Percentiles rank a stretch among this genome's conserved stretches.
Evolutionary conservation across 2,329 filamentous ascomycete species (phyloP).

Genomic region (Dendrostoma leiphaemia): DNA sequence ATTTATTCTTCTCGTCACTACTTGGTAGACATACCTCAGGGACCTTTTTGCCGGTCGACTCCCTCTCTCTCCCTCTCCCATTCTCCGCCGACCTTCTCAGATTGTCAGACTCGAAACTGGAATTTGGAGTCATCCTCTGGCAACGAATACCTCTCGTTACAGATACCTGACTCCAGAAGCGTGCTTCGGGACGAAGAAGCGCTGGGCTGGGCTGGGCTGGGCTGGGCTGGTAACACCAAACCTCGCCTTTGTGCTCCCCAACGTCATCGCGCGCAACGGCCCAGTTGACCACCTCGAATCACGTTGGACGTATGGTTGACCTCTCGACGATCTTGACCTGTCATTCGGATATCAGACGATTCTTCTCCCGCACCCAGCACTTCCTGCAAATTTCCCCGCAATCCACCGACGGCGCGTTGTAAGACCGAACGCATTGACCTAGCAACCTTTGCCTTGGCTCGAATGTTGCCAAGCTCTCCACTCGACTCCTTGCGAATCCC

Average conservation of each 20-base stretch:
- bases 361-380: not conserved
- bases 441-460: not conserved
- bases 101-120: not conserved
- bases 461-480: conserved; percentile 5
- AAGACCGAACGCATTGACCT: not conserved
- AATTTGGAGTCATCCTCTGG: too few relatives aligned
- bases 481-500: conserved; percentile 1
- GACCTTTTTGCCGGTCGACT: too few relatives aligned
- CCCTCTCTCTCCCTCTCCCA: not conserved
- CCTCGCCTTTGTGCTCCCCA: too few relatives aligned
- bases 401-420: not conserved
- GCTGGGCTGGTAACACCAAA: too few relatives aligned
- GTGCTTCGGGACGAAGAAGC: too few relatives aligned
- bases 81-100: not conserved
- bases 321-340: not conserved
- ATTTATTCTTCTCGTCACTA: not conserved
- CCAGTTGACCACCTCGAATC: not conserved
- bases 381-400: not conserved
- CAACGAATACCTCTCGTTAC: too few relatives aligned
- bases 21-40: not conserved
- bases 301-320: too few relatives aligned
- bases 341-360: not conserved
- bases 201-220: too few relatives aligned
- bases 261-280: not conserved
- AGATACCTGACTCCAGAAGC: too few relatives aligned